Base-by-base conservation (phyloP, 352 stramenopile genomes). In the Phytopythium litorale region DNA sequence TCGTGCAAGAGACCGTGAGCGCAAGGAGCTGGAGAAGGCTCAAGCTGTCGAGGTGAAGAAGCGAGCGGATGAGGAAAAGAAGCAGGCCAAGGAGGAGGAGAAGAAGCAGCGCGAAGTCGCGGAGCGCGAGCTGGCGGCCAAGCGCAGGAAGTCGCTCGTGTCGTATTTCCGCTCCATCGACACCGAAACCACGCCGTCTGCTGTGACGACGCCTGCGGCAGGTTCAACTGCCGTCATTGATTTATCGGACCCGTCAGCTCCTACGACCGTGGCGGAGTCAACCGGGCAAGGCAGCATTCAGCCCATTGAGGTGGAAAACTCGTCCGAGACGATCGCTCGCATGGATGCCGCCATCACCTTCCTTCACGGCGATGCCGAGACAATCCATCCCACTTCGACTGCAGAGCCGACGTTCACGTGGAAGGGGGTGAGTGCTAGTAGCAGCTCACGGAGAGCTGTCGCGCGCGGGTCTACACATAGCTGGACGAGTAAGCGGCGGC, bases 81-180 rank as follows among this genome's bases (percentile, higher is more conserved):
- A 89, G 33, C 73, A 78, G 1, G 78, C 79, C 0, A 89, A 88
- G 49, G 68, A 83, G 60, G 74, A 85, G 9, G 82, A 92, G 21
- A 84, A 89, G 50, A 70, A 75, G 7, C 84, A 85, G 48, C 75
- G 71, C 6, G 82, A 89, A 21, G 76, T 86, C 28, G 78, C 72
- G 2, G 72, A 89, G 60, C 68, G 78, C 12, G 58, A 74, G 56
- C 58, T 73, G 32, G 68, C 78, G 0, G 65, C 72, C 38, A 92
- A 92, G 71, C 75, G 78, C 9, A 77, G 77, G 49, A 89, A 95
- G 59, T 78, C 72, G 2, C 67, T 92, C 12, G 72, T 79, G 12
- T 86, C 75, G 25, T 92, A 88, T 37, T 89, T 94, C 49, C 70
- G 71, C 23, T 78, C 72, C 16, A 81, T 82, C 42, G 68, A 84